Evolutionary conservation across 805 yeast genomes (phyloP), one percentile per base, ranked within the genome.

Genomic region (Suhomyces sp.): DNA sequence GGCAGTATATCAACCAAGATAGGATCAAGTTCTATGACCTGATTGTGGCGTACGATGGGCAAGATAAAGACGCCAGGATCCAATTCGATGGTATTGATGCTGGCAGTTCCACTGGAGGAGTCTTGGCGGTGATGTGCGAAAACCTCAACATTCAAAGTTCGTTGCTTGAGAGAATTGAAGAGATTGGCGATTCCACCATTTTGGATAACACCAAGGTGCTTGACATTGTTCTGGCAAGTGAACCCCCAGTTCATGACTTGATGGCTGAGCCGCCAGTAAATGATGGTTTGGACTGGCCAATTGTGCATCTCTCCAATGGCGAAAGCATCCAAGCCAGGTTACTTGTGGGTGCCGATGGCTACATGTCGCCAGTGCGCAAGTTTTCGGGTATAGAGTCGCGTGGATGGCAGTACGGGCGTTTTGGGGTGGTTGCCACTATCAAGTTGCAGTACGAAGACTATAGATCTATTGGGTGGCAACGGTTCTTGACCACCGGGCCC

Each of bases 271-370:
- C 54, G 33, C 41, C 67, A 12, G 57, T 58, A 24, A 58, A 56
- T 36, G 64, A 67, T 0, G 70, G 71, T 26, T 50, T 70, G 42
- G 81, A 83, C 47, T 90, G 97, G 96, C 97, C 97, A 1, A 64
- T 83, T 7, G 85, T 93, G 12, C 74, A 79, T 24, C 73, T 92
- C 12, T 80, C 82, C 12, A 81, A 80, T 56, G 97, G 97, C 1
- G 80, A 81, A 12, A 57, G 64, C 10, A 75, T 86, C 48, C 81
- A 82, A 61, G 80, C 96, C 0, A 77, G 97, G 51, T 74, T 92
- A n/a, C 73, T 92, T 19, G 83, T 94, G 13, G 99, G 99, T 7
- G 96, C 97, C 40, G 99, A 94, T 67, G 99, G 99, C 0, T 90
- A 85, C 67, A 90, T 91, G 67, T 91, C 97, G 0, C 97, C 97